Conservation (phyloP, 805 yeast genomes). For the Priceomyces fermenticarens region DNA sequence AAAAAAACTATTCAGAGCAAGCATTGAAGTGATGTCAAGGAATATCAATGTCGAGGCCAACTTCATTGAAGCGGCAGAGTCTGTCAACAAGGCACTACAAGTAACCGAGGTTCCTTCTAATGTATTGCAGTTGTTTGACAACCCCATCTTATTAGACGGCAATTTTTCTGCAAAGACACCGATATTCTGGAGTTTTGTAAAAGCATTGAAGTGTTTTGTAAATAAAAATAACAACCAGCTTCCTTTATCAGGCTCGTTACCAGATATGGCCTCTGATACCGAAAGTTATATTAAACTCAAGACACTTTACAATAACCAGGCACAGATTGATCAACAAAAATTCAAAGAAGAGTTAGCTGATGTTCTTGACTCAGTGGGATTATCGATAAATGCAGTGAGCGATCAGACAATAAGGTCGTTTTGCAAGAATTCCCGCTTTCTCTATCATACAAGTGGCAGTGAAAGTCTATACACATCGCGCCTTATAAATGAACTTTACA, state of each 20-base stretch:
- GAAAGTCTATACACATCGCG: conserved; percentile 14
- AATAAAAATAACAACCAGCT: conserved; percentile 32
- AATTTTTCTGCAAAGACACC: conserved; percentile 15
- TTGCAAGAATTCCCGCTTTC: conserved; percentile 57
- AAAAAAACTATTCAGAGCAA: conserved; percentile 37
- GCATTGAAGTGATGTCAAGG: conserved; percentile 36
- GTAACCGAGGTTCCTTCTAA: conserved; percentile 32
- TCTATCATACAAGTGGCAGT: conserved; percentile 51
- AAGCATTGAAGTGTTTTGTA: conserved; percentile 54
- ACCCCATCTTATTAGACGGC: conserved; percentile 16
- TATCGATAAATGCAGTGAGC: conserved; percentile 25
- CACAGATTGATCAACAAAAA: conserved; percentile 43
- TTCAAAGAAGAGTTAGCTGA: conserved; percentile 34
- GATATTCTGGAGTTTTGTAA: conserved; percentile 61
- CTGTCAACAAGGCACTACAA: conserved; percentile 36
- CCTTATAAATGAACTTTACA: conserved; percentile 12
- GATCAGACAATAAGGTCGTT: conserved; percentile 44
- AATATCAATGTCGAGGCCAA: conserved; percentile 52
- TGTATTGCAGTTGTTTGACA: conserved; percentile 18
- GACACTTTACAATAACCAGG: conserved; percentile 54
- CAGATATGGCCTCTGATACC: conserved; percentile 88
- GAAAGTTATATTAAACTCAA: conserved; percentile 56
- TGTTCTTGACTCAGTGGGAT: conserved; percentile 23
- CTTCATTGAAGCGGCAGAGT: conserved; percentile 35
- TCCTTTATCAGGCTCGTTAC: conserved; percentile 74